A percentile compares a stretch with the other conserved stretches of the same genome.
Evolutionary conservation across 2,329 filamentous ascomycete genomes (phyloP).

Genomic region (Boeremia exigua): DNA sequence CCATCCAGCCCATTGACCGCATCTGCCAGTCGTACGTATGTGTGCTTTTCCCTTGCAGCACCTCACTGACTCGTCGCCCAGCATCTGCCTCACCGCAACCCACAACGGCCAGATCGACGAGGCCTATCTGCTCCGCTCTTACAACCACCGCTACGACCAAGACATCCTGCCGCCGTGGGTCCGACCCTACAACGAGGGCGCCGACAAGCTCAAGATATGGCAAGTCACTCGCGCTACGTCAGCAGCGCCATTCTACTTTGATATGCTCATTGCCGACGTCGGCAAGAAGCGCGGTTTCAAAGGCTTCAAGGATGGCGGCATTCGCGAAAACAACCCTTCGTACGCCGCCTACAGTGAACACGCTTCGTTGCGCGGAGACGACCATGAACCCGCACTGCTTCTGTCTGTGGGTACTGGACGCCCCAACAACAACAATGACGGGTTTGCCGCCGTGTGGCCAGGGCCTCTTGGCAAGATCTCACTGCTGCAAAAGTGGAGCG

Average conservation of each 20-base stretch:
- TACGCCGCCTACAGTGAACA: slow-evolving; percentile 57
- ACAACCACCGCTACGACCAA: slow-evolving; percentile 53
- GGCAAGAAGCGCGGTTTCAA: slow-evolving; percentile 42
- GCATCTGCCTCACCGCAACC: slow-evolving; percentile 57
- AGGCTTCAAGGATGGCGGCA: slow-evolving; percentile 59
- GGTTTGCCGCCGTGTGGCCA: slow-evolving; percentile 55
- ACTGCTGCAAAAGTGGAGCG: slow-evolving; percentile 53
- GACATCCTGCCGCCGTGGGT: slow-evolving; percentile 53
- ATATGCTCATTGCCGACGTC: slow-evolving; percentile 55
- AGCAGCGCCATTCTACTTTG: slow-evolving; percentile 60
- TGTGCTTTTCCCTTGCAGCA: too few species aligned
- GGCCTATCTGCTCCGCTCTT: slow-evolving; percentile 57
- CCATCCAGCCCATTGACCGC: slow-evolving; percentile 31
- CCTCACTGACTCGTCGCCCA: slow-evolving; percentile 5
- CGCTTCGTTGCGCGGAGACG: slow-evolving; percentile 53
- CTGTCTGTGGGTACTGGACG: slow-evolving; percentile 56
- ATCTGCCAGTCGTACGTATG: slow-evolving; percentile 13
- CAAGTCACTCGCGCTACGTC: slow-evolving; percentile 60
- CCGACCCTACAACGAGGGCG: slow-evolving; percentile 56
- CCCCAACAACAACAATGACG: slow-evolving; percentile 53
- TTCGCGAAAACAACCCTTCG: slow-evolving; percentile 58
- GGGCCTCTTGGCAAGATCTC: slow-evolving; percentile 52
- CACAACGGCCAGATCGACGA: slow-evolving; percentile 56
- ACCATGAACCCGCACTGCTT: slow-evolving; percentile 52
- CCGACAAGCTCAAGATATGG: slow-evolving; percentile 57